Conservation (phyloP, 1,284 basidiomycete genomes). For the Cerrena zonata region DNA sequence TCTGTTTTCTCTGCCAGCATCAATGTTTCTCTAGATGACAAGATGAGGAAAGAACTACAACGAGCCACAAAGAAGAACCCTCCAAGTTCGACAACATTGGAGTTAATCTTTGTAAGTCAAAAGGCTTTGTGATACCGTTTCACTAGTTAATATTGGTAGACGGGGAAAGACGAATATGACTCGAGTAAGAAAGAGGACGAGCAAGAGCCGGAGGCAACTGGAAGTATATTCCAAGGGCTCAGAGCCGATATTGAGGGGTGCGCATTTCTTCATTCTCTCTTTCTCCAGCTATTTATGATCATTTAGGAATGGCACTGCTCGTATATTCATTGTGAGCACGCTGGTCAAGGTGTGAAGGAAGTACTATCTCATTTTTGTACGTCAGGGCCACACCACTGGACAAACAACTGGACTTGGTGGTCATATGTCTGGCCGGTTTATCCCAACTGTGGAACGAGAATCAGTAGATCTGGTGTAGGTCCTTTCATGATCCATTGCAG, state of each 20-base stretch:
- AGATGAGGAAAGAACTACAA: conserved; percentile 75
- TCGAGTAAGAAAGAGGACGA: conserved; percentile 65
- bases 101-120: conserved; percentile 76
- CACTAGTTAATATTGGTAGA: conserved; percentile 38
- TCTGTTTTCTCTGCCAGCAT: conserved; percentile 82
- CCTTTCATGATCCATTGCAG: too few relatives aligned
- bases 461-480: conserved; percentile 83
- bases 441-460: conserved; percentile 95
- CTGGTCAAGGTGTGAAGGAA: neutral
- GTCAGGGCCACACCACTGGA: conserved; percentile 71
- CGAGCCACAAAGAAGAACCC: conserved; percentile 95
- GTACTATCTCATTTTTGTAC: conserved; percentile 10
- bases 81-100: conserved; percentile 71
- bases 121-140: neutral
- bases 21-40: conserved; percentile 66
- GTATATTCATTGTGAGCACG: conserved; percentile 68
- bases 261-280: conserved; percentile 20
- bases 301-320: conserved; percentile 54
- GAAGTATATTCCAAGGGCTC: conserved; percentile 82
- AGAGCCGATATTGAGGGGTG: conserved; percentile 79
- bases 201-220: conserved; percentile 51
- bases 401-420: conserved; percentile 94
- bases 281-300: neutral
- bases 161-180: conserved; percentile 84
- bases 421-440: conserved; percentile 87